These are phyloP conservation scores for Sclerotinia spermophila DNA, from an alignment of 2,329 filamentous ascomycete genomes.

Conservation along the genomic window DNA sequence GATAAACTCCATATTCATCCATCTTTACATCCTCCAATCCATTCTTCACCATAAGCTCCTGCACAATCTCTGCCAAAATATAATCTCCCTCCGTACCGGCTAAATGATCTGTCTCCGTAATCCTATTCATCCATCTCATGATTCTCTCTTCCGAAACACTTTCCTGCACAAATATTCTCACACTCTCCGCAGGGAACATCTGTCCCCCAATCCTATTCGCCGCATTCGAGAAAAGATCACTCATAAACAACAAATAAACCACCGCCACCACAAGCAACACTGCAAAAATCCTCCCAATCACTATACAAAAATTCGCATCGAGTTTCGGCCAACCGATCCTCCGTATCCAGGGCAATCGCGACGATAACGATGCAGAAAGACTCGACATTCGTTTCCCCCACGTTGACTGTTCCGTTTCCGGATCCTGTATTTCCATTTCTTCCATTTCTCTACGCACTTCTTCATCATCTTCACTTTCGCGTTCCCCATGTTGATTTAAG, in stretches of 20 bases:
- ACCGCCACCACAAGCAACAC: conserved; percentile 71
- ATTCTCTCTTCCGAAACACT: conserved; percentile 68
- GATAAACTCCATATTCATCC: conserved; percentile 81
- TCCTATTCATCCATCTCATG: conserved; percentile 68
- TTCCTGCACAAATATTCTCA: conserved; percentile 70
- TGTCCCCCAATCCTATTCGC: conserved; percentile 60
- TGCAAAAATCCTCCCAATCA: conserved; percentile 70
- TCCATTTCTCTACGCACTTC: conserved; percentile 78
- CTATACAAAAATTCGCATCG: conserved; percentile 47
- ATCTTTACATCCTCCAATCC: conserved; percentile 71
- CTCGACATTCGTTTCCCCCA: conserved; percentile 40
- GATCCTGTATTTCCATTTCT: conserved; percentile 82
- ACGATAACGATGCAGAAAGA: conserved; percentile 34
- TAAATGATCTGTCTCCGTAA: conserved; percentile 82
- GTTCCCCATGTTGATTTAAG: conserved; percentile 53
- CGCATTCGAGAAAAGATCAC: conserved; percentile 72
- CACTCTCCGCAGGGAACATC: conserved; percentile 78
- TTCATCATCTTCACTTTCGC: conserved; percentile 47
- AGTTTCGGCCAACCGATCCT: conserved; percentile 32
- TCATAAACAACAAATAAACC: conserved; percentile 81
- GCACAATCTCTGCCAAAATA: conserved; percentile 78
- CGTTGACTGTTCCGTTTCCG: conserved; percentile 42
- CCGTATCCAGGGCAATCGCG: conserved; percentile 36
- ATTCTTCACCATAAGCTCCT: conserved; percentile 68
- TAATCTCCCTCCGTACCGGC: conserved; percentile 94